Evolutionary conservation across 495 filamentous ascomycete genomes (phyloP), one percentile per base, ranked within the genome.

Genomic region (Aspergillus homomorphus): DNA sequence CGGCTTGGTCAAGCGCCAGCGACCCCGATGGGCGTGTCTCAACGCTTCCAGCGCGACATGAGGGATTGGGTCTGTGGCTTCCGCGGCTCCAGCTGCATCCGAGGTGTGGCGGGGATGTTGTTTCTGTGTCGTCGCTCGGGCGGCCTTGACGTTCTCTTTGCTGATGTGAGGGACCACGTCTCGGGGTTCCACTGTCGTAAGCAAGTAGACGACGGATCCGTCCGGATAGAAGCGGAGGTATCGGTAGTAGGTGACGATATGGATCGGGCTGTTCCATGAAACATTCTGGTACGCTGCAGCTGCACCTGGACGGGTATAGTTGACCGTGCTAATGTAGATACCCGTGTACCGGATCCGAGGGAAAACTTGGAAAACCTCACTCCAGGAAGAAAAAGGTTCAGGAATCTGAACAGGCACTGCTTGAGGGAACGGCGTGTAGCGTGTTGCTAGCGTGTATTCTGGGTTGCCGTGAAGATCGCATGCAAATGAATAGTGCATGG

Each of bases 201-300:
- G 77, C 9, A 98, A 76, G 44, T 83, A 89, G 26, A 97, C 83
- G 51, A 82, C 85, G 0, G 88, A 86, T 22, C 94, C 94, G 72
- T 97, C 89, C 20, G 91, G 88, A 76, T 95, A 96, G 73, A 98
- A 94, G 14, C 94, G 88, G 0, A 98, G 79, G 69, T 98, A 98
- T 41, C 94, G 89, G 76, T 94, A 98, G 73, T 98, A 98, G 0
- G 94, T 98, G 38, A 98, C 92, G 53, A 97, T 96, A 66, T 93
- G 92, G 19, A 98, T 88, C 14, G 95, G 94, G 20, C 83, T 87
- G 67, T 85, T 86, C 90, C 90, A 95, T 1, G 80, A 67, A 62
- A 86, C 53, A 68, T 69, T 71, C 68, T 81, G 73, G 72, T 80
- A 75, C 59, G 75, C 60, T 61, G 81, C 72, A 62, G 84, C 72